Conservation (phyloP, 1,139 yeast genomes). For the Saccharomyces hybrid region DNA sequence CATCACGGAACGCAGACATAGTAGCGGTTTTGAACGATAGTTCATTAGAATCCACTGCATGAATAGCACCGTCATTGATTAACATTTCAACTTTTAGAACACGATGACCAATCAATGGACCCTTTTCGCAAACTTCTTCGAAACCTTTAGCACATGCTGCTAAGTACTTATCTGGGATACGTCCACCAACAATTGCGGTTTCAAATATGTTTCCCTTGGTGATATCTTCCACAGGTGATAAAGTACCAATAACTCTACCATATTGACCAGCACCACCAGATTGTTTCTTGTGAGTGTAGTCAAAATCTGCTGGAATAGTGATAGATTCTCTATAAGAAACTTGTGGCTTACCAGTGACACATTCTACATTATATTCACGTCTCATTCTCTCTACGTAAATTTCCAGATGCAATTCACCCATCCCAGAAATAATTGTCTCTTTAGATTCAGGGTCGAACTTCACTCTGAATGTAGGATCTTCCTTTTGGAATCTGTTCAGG, state of each 20-base stretch:
- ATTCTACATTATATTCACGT: slow-evolving; percentile 93
- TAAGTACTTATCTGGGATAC: slow-evolving; percentile 89
- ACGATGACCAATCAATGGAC: slow-evolving; percentile 91
- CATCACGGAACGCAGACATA: slow-evolving; percentile 84
- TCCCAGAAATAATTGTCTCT: slow-evolving; percentile 93
- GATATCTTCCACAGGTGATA: slow-evolving; percentile 55
- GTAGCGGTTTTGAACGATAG: slow-evolving; percentile 92
- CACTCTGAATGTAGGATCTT: slow-evolving; percentile 96
- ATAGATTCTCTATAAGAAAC: slow-evolving; percentile 96
- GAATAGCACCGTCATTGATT: slow-evolving; percentile 94
- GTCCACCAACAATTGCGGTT: slow-evolving; percentile 92
- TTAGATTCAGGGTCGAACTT: slow-evolving; percentile 84
- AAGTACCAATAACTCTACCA: slow-evolving; percentile 89
- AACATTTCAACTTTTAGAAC: slow-evolving; percentile 91
- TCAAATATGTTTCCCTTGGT: slow-evolving; percentile 56
- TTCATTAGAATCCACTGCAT: slow-evolving; percentile 94
- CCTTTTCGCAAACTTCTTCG: slow-evolving; percentile 90
- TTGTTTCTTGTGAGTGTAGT: slow-evolving; percentile 94
- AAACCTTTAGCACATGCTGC: slow-evolving; percentile 94
- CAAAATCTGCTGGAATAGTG: slow-evolving; percentile 66
- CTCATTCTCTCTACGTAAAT: slow-evolving; percentile 96
- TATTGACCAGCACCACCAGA: slow-evolving; percentile 99
- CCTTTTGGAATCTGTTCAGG: slow-evolving; percentile 93
- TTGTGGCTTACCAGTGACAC: slow-evolving; percentile 94
- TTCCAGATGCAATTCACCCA: slow-evolving; percentile 97